Conservation (phyloP, 2,329 filamentous ascomycete genomes). For the Chrysoporthe puriensis region DNA sequence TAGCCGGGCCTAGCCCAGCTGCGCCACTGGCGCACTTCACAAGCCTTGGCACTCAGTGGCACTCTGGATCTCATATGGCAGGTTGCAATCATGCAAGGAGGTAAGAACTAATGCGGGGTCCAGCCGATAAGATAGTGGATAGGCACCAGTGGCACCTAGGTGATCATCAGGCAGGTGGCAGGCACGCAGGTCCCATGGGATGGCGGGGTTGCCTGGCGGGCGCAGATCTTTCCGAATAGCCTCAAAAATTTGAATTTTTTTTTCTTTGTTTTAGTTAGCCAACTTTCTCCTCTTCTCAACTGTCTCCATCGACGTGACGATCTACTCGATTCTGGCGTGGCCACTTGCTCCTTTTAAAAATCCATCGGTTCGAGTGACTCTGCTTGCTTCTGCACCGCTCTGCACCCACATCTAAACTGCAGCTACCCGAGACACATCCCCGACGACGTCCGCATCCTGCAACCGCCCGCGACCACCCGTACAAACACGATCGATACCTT, state of each 20-base stretch:
- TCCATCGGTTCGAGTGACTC: too few relatives aligned
- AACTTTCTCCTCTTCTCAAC: background rate
- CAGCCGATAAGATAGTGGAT: background rate
- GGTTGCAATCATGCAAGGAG: background rate
- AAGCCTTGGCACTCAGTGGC: background rate
- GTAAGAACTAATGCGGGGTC: background rate
- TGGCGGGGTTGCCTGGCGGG: slow-evolving; percentile 7
- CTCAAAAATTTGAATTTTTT: background rate
- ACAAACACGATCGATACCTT: background rate
- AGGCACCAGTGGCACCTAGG: slow-evolving; percentile 1
- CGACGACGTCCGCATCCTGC: slow-evolving; percentile 16
- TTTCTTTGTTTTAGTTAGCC: background rate
- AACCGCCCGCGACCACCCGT: slow-evolving; percentile 24
- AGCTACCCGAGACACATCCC: slow-evolving; percentile 21
- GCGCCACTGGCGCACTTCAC: background rate
- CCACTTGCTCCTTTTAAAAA: too few relatives aligned
- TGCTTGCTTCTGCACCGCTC: background rate
- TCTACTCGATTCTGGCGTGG: too few relatives aligned
- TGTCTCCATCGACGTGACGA: background rate
- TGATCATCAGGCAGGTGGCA: slow-evolving; percentile 3
- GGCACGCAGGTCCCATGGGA: background rate
- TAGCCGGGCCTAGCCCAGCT: background rate
- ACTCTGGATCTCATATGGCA: background rate
- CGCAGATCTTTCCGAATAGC: slow-evolving; percentile 15
- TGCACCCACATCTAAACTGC: slow-evolving; percentile 15